Evolutionary conservation across 75 land plant species (phyloP), one percentile per base, ranked within the genome.

Genomic region (Cunninghamia lanceolata): DNA sequence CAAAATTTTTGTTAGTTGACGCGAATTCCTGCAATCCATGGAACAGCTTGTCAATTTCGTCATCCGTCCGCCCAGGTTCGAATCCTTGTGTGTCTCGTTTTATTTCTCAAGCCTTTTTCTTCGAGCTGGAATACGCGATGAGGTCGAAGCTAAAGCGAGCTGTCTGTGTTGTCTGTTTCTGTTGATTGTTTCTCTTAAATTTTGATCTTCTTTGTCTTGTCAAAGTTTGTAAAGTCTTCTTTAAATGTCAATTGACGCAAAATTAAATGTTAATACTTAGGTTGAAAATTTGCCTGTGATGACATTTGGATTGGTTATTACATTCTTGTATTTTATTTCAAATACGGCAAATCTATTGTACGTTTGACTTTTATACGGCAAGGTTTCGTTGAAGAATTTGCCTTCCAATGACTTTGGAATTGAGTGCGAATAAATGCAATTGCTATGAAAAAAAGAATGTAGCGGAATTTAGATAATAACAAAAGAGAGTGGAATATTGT

Each of bases 1-100:
- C 47, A 9, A 73, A 59, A 36, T 87, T 84, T 85, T 30, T 11
- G 21, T 42, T 34, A 38, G 21, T 85, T 85, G 30, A 34, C 42
- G 79, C 36, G 36, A 21, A 25, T 63, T 56, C 4, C 63, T 56
- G 63, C 63, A 82, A 30, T 54, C 63, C 47, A 94, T 94, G 91
- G 95, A 94, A 45, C 95, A 93, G 88, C 95, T 94, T 34, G 95
- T 94, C 46, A 94, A 94, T 89, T 94, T 94, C 87, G 94, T 94
- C 83, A 94, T 94, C 16, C 95, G 95, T 63, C 95, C 95, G 35
- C 95, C 95, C 38, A 90, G 95, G 95, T 94, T 54, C n/a, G 35
- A 75, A 39, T 89, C 36, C 42, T 43, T 52, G 3, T 16, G 70
- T 19, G 46, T 85, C 19, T 73, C 35, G 21, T 21, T 25, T 21